A percentile compares a stretch with the other conserved stretches of the same genome.
Evolutionary conservation across 208 protist genomes (phyloP).

Genomic region (Wallacemonas sp.): DNA sequence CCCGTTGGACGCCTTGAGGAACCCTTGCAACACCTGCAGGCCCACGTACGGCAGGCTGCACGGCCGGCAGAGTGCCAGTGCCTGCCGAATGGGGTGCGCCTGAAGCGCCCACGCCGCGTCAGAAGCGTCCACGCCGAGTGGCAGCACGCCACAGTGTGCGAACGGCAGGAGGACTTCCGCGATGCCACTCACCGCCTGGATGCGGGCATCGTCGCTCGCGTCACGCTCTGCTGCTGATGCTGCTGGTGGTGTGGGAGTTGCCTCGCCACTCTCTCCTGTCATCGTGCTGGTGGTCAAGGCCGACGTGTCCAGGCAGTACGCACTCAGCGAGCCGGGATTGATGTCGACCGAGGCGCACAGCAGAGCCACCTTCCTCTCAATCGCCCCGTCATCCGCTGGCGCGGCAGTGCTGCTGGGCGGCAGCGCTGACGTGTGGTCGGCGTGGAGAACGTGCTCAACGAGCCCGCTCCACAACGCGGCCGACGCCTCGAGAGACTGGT

Average conservation of each 20-base stretch:
- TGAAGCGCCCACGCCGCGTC: conserved; percentile 22
- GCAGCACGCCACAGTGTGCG: conserved; percentile 25
- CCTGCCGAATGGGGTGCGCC: conserved; percentile 15
- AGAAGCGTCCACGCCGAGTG: conserved; percentile 21
- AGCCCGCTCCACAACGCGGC: conserved; percentile 29
- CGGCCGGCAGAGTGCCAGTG: conserved; percentile 23
- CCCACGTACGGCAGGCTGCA: conserved; percentile 43
- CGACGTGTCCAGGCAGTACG: conserved; percentile 36
- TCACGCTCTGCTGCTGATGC: background rate
- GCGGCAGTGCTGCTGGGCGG: background rate
- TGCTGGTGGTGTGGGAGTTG: background rate
- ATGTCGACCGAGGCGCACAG: conserved; percentile 22
- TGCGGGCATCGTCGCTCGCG: background rate
- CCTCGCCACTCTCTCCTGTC: no score
- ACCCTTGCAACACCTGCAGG: conserved; percentile 44
- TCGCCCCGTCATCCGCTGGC: background rate
- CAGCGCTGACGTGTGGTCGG: background rate
- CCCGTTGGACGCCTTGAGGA: conserved; percentile 49
- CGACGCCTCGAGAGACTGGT: conserved; percentile 43
- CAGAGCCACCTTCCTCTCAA: conserved; percentile 17
- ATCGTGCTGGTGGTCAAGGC: background rate
- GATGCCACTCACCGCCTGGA: background rate
- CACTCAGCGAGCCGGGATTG: conserved; percentile 16
- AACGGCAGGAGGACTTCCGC: conserved; percentile 32
- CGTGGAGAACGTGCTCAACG: conserved; percentile 26